Evolutionary conservation across 202 grass and related monocot genomes (phyloP), one percentile per base, ranked within the genome.

Genomic region (Panicum virgatum): DNA sequence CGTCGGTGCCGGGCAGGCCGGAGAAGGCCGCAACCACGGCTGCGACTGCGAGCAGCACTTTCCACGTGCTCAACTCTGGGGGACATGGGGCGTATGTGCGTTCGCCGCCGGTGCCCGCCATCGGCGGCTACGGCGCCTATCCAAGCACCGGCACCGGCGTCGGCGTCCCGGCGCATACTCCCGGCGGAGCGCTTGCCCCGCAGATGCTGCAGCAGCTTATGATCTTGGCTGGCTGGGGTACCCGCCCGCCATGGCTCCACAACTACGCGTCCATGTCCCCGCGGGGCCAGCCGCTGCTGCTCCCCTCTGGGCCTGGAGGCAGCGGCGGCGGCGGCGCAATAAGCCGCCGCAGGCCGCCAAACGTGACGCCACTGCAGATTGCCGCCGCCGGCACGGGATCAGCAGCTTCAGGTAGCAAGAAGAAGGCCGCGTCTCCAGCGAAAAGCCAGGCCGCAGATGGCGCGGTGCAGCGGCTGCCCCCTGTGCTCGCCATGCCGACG

Each of bases 161-260:
- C 29, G 18, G 18, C 48, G 5, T 3, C 18, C 23, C 50, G 22
- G 9, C 50, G 38, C 56, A 66, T 3, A 0, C 37, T 45, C 39
- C 57, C 4, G 7, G 57, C 9, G 71, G 44, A 13, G 23, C 29
- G 13, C 30, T 69, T 0, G 29, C 70, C 44, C 71, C 78, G 47
- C 64, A 89, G 47, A 44, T 89, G 27, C 12, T 89, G 77, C 82
- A 85, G 72, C 82, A 89, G 65, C 87, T 89, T 5, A 89, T 85
- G 87, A 39, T 80, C 11, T 48, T 89, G 29, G 87, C 82, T 0
- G 63, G 87, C 16, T 89, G 82, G 87, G 64, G 38, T 9, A 34
- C 57, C 15, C 63, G 71, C 20, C 12, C 37, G 45, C 77, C 82
- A 57, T 80, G 76, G 76, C 27, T 80, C 22, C 81, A 74, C 51